Conservation (phyloP, 2,329 filamentous ascomycete genomes). For the Fusarium irregulare region DNA sequence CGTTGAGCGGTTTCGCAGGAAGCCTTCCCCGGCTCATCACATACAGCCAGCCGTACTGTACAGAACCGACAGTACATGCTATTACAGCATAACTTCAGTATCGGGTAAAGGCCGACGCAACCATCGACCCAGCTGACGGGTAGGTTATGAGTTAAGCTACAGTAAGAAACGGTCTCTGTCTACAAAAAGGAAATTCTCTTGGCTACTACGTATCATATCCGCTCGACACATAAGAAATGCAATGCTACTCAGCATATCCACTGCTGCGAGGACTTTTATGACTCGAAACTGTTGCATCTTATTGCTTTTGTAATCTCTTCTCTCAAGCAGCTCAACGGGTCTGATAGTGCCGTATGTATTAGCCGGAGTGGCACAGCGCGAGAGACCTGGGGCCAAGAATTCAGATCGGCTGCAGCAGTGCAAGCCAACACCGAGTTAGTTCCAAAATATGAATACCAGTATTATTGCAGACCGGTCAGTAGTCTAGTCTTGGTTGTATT, state of each 20-base stretch:
- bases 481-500: not conserved
- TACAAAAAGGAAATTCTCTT: constrained; percentile 4
- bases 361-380: constrained; percentile 19
- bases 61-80: not conserved
- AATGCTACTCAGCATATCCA: not conserved
- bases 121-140: not conserved
- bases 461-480: not conserved
- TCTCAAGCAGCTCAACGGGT: not conserved
- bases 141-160: not conserved
- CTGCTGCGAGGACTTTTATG: constrained; percentile 3
- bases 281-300: constrained; percentile 14
- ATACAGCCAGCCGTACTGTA: not conserved
- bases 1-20: constrained; percentile 22
- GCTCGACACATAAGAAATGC: not conserved
- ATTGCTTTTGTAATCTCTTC: not conserved
- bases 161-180: not conserved
- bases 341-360: not conserved
- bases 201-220: not conserved
- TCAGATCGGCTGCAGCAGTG: constrained; percentile 6
- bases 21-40: constrained; percentile 3
- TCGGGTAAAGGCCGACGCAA: constrained; percentile 15
- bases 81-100: constrained; percentile 2
- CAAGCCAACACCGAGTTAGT: constrained; percentile 7
- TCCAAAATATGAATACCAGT: not conserved
- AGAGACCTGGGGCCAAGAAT: not conserved